Conservation (phyloP, 805 yeast species). For the Cyberlindnera lachancei region DNA sequence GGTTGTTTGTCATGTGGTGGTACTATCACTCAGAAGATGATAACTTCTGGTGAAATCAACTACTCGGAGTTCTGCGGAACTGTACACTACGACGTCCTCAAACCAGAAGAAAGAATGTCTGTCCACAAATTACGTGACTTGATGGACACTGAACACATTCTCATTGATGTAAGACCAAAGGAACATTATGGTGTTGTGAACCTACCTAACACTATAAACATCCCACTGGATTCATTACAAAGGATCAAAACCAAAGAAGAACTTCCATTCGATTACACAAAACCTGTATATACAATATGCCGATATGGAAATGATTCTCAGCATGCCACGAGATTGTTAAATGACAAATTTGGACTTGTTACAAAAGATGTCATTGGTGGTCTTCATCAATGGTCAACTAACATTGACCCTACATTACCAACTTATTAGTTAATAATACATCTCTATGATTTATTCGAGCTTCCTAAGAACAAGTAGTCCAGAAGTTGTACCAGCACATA, state of each 20-base stretch:
- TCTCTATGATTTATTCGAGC: neutral
- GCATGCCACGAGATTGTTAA: conserved; percentile 53
- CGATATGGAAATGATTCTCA: conserved; percentile 91
- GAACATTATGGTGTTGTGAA: conserved; percentile 68
- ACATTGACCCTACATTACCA: conserved; percentile 56
- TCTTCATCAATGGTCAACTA: conserved; percentile 54
- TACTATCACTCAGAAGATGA: conserved; percentile 35
- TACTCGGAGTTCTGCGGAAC: conserved; percentile 75
- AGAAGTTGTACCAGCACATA: conserved; percentile 42
- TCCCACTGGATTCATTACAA: conserved; percentile 50
- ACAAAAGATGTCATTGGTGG: conserved; percentile 79
- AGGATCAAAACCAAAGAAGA: conserved; percentile 22
- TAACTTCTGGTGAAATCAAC: conserved; percentile 43
- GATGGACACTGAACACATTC: conserved; percentile 17
- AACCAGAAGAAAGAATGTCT: conserved; percentile 38
- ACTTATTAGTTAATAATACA: conserved; percentile 35
- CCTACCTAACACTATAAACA: conserved; percentile 50
- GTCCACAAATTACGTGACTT: conserved; percentile 29
- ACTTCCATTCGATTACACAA: conserved; percentile 23
- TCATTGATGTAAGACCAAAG: conserved; percentile 75
- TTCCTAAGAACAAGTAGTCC: conserved; percentile 38
- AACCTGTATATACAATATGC: conserved; percentile 61
- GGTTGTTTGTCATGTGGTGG: conserved; percentile 60
- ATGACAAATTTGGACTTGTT: conserved; percentile 38
- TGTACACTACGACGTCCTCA: conserved; percentile 37